Conservation (phyloP, 164 flowering plant genomes). For the Buxus sempervirens region DNA sequence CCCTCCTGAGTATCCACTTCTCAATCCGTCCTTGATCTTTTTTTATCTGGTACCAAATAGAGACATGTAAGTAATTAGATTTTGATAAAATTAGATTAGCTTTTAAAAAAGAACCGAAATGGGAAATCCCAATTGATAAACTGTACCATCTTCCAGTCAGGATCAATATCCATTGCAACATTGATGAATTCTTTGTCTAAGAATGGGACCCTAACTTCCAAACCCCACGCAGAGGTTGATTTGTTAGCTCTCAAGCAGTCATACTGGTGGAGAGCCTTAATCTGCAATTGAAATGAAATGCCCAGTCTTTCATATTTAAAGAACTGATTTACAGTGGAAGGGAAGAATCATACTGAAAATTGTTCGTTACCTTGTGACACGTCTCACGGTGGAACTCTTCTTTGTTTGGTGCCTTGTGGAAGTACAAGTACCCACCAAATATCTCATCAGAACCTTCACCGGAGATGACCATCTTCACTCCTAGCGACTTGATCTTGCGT, state of each 20-base stretch:
- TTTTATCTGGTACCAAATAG: constrained; percentile 47
- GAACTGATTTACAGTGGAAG: not conserved
- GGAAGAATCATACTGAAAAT: not conserved
- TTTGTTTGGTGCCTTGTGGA: constrained; percentile 98
- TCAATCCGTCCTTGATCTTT: constrained; percentile 69
- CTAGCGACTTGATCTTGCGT: constrained; percentile 86
- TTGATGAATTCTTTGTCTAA: constrained; percentile 83
- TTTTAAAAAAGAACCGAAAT: not conserved
- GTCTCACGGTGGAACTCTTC: constrained; percentile 90
- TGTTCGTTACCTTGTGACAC: constrained; percentile 64
- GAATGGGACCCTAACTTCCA: constrained; percentile 96
- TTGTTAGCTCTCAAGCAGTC: constrained; percentile 97
- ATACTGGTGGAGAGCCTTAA: constrained; percentile 86
- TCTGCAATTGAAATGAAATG: constrained; percentile 33
- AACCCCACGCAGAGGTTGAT: constrained; percentile 94
- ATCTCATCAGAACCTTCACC: constrained; percentile 97
- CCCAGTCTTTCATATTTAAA: too few species aligned
- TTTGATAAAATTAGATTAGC: too few species aligned
- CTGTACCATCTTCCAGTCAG: constrained; percentile 86
- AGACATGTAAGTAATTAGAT: not conserved
- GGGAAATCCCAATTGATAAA: not conserved
- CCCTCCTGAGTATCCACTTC: constrained; percentile 90
- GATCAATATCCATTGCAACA: constrained; percentile 89
- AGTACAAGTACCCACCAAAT: constrained; percentile 91
- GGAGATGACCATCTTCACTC: constrained; percentile 97